phyloP scores from a whole-genome alignment of 2,329 filamentous ascomycete species.

The Pyrenophora teres region DNA sequence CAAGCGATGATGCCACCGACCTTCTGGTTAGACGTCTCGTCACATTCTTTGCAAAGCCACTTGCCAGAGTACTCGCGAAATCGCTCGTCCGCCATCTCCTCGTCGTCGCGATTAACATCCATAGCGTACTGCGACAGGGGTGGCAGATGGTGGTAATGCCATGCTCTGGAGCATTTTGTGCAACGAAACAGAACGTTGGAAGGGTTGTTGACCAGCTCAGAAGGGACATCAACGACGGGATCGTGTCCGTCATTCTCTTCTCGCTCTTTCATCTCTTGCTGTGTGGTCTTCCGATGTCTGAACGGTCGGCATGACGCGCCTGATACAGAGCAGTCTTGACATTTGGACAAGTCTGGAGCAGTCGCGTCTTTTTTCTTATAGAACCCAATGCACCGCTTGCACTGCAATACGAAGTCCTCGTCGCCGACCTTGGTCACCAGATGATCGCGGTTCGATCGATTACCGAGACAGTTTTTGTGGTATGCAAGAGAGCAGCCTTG shows the following conservation, averaged over 20 bases:
- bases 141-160: conserved; percentile 83
- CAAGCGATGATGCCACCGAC: conserved; percentile 84
- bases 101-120: conserved; percentile 51
- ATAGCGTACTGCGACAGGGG: conserved; percentile 51
- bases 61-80: conserved; percentile 73
- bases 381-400: conserved; percentile 77
- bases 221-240: conserved; percentile 69
- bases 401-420: conserved; percentile 84
- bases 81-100: conserved; percentile 63
- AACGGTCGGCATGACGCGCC: conserved; percentile 77
- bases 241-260: conserved; percentile 79
- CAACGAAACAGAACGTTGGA: conserved; percentile 85
- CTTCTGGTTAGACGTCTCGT: conserved; percentile 62
- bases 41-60: conserved; percentile 83
- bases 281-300: conserved; percentile 70
- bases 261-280: conserved; percentile 82
- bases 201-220: conserved; percentile 71
- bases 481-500: conserved; percentile 88
- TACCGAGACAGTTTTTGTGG: conserved; percentile 81
- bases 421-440: conserved; percentile 82
- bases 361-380: conserved; percentile 69
- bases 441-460: conserved; percentile 76
- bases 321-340: conserved; percentile 69
- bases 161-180: conserved; percentile 72
- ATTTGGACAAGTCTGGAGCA: conserved; percentile 72